Base-by-base conservation (phyloP, 306 rosid species). In the Fagus sylvatica region DNA sequence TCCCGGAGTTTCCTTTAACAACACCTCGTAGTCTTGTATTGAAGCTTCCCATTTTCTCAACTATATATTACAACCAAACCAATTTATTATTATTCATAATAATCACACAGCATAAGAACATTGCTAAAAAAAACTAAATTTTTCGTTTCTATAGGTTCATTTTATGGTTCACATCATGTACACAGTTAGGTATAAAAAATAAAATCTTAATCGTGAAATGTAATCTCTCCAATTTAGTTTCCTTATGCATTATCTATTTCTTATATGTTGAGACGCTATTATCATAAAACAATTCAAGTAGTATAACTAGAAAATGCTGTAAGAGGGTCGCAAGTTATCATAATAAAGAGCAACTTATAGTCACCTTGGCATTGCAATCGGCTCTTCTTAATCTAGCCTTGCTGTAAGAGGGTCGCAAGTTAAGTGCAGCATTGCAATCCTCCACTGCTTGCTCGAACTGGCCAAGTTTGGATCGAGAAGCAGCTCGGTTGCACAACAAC, bases 301-400 rank as follows among this genome's bases (percentile, higher is more conserved):
- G 51, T 46, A 46, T 15, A 10, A 46, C 51, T 46, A 46, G 51
- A 46, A 22, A 22, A 22, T 22, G 0, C 28, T 22, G 28, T 22
- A 22, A 22, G 28, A 22, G 28, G 28, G 28, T 22, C 0, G 28
- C 28, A 22, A 22, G 28, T 22, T 22, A 22, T 22, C 28, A 57
- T 8, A 57, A 9, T 28, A 56, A 22, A 7, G 3, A 7, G 11
- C 0, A n/a, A 56, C 34, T 56, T 56, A 22, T 61, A 15, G 2
- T 78, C 56, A 93, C 98, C 98, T 94, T 94, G 40, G 85, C 88
- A 70, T 92, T 81, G 85, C 92, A 92, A 78, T 94, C 93, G 17
- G 96, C 98, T 75, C 97, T 88, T 85, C 98, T 82, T 42, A 90
- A 75, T 73, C 98, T 90, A 28, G 98, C 97, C 80, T 90, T 94